A percentile compares a stretch with the other conserved stretches of the same genome.
Evolutionary conservation across 768 basidiomycete species (phyloP).

Genomic region (Boletellus sp.): DNA sequence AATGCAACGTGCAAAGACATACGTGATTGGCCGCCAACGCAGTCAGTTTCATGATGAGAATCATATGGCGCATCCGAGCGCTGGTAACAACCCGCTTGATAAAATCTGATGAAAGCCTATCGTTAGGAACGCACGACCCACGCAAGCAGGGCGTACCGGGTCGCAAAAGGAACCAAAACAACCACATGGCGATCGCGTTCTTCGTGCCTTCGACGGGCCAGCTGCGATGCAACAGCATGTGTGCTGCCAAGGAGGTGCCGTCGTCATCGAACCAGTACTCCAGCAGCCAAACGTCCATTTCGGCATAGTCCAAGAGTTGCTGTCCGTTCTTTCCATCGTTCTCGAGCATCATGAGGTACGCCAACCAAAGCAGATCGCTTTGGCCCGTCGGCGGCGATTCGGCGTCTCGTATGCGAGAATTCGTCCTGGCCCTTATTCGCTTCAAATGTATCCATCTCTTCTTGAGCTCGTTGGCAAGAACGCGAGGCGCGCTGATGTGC

Average conservation of each 20-base stretch:
- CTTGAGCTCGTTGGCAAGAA: constrained; percentile 60
- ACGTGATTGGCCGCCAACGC: constrained; percentile 66
- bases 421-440: constrained; percentile 44
- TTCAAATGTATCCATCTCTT: constrained; percentile 57
- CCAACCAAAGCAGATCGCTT: constrained; percentile 54
- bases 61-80: constrained; percentile 43
- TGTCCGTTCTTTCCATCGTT: constrained; percentile 69
- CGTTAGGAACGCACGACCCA: not conserved
- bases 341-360: constrained; percentile 78
- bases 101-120: constrained; percentile 40
- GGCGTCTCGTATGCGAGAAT: constrained; percentile 15
- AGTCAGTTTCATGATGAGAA: constrained; percentile 53
- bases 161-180: constrained; percentile 69
- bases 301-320: constrained; percentile 69
- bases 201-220: constrained; percentile 58
- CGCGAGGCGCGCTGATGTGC: constrained; percentile 36
- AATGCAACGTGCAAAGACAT: constrained; percentile 28
- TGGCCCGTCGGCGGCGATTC: constrained; percentile 8
- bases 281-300: constrained; percentile 59
- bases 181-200: constrained; percentile 68
- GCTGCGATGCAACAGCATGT: constrained; percentile 37
- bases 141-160: constrained; percentile 44
- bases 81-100: constrained; percentile 38
- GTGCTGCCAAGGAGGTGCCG: constrained; percentile 52
- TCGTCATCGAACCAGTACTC: constrained; percentile 61